Base-by-base conservation (phyloP, 768 basidiomycete genomes). In the Crucibulum laeve region DNA sequence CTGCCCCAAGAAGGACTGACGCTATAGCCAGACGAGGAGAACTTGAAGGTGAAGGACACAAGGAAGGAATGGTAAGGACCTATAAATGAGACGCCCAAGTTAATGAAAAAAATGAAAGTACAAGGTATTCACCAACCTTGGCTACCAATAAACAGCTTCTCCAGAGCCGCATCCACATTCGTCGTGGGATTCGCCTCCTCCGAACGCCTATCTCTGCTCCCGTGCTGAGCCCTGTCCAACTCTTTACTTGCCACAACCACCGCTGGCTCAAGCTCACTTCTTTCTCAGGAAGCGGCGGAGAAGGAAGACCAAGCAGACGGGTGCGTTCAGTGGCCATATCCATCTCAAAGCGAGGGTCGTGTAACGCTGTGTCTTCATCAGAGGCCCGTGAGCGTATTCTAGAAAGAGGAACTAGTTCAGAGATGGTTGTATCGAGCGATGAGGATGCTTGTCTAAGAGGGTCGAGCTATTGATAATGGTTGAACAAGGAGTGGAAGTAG, bases 1-100 rank as follows among this genome's bases (percentile, higher is more conserved):
- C 60, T 34, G 53, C 49, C 11, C 49, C 51, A 4, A 59, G 40
- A 22, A 62, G 48, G 18, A 57, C 30, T 2, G 50, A 43, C 14
- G 51, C 44, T 24, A 56, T 23, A 25, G 49, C 42, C 21, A 53
- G 40, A 19, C 50, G 51, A 1, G 55, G 52, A 10, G 47, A 42
- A 23, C 45, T 51, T 13, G 39, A 30, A 4, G 51, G 49, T 24
- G 52, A 22, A 0, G 48, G 38, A 42, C 54, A 58, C 11, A 53
- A 40, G 4, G 47, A 42, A 15, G 53, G 54, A 3, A 60, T 49
- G 4, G 52, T 56, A 8, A 53, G 25, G 10, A 50, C 43, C 53
- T 55, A 23, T 15, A 23, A 26, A 28, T 11, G 25, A 23, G 6
- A 21, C 18, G 17, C 33, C 30, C 13, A 11, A 34, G 5, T 3